Evolutionary conservation across 345 rosid genomes (phyloP).

Genomic region (Bretschneidera sinensis): DNA sequence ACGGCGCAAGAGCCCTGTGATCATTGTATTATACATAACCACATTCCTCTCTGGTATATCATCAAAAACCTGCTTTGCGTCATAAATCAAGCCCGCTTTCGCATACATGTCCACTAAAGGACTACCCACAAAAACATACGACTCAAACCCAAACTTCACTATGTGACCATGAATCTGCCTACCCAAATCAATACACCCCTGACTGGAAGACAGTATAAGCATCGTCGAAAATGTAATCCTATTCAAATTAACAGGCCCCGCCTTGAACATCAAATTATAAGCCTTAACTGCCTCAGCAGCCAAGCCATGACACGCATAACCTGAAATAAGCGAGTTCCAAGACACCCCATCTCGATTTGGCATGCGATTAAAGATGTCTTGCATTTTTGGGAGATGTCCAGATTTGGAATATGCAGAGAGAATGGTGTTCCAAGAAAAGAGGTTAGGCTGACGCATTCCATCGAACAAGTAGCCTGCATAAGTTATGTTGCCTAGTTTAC

Average conservation of each 20-base stretch:
- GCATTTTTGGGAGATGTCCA: conserved; percentile 51
- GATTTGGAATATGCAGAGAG: conserved; percentile 73
- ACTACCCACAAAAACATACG: conserved; percentile 57
- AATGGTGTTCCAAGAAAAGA: conserved; percentile 78
- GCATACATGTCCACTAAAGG: conserved; percentile 86
- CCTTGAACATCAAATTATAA: conserved; percentile 63
- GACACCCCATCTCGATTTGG: conserved; percentile 66
- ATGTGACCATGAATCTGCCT: conserved; percentile 74
- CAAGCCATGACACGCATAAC: conserved; percentile 50
- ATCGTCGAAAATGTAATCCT: conserved; percentile 74
- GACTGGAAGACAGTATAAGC: conserved; percentile 53
- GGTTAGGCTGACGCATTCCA: conserved; percentile 47
- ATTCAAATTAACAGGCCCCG: conserved; percentile 41
- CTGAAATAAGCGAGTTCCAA: conserved; percentile 81
- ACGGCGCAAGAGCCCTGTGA: conserved; percentile 58
- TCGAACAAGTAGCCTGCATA: conserved; percentile 76
- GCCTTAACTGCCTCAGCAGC: conserved; percentile 46
- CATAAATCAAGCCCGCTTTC: conserved; percentile 49
- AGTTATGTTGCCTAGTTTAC: conserved; percentile 31
- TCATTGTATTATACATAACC: conserved; percentile 69
- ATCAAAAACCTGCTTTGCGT: conserved; percentile 58
- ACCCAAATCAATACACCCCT: conserved; percentile 44
- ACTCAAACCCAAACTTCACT: conserved; percentile 60
- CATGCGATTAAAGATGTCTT: conserved; percentile 45
- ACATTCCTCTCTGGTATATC: conserved; percentile 45